Base-by-base conservation (phyloP, 495 filamentous ascomycete genomes). In the Penicillium argentinense region DNA sequence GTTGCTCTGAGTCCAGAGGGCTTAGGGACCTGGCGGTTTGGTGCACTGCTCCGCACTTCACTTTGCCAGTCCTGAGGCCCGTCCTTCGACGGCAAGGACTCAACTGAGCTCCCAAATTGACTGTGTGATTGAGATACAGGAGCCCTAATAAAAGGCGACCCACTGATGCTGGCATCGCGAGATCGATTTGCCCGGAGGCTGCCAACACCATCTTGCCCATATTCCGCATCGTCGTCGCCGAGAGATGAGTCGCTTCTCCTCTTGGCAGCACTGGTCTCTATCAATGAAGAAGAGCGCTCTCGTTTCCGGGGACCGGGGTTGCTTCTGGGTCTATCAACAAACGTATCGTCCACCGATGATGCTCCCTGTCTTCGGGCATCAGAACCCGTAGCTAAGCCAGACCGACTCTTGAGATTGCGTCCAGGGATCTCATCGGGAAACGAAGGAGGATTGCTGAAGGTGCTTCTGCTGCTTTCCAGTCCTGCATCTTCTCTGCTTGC, bases 71-170 rank as follows among this genome's bases (percentile, higher is more conserved):
- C 73, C 13, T 61, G 53, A 3, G 39, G 24, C 11, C 49, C 62
- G 42, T 69, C 64, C 6, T 44, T 66, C 6, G 62, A 52, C 0
- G 49, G 54, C 16, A 43, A 22, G 3, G 68, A 68, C 12, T 68
- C 68, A 4, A 66, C 23, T 5, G 70, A 73, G 32, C 56, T 64
- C 9, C 64, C 62, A 21, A 68, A 49, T 5, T 60, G 63, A 27
- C 60, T 71, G 13, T 64, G 56, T 19, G 62, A 39, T 26, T 64
- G 62, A n/a, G 53, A 56, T 1, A 53, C 28, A 12, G 68, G 59
- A 7, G 63, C 63, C 33, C 70, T 63, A 29, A 63, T 55, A 33
- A 73, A 73, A n/a, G 70, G 70, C 2, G 70, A 71, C 9, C 70
- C 70, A 47, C 63, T 73, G 40, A 73, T 71, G 25, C 66, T 70